Percentiles rank a stretch among this genome's conserved stretches.
Conservation (phyloP, 305 asterid genomes). For the Fraxinus nigra region DNA sequence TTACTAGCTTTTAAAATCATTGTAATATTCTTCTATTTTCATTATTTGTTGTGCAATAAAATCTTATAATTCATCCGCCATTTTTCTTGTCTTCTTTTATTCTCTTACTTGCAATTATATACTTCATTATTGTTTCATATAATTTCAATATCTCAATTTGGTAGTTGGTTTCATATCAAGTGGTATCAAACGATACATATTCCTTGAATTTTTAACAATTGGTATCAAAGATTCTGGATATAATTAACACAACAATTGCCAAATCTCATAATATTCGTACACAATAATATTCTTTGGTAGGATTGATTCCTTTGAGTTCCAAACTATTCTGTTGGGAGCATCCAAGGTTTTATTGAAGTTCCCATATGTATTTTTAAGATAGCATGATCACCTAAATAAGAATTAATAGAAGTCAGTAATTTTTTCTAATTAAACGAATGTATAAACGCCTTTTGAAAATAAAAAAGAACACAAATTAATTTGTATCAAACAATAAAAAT, state of each 20-base stretch:
- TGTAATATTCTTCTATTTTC: no score
- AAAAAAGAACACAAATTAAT: background rate
- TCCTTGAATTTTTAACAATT: no score
- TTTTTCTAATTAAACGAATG: background rate
- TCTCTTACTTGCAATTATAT: no score
- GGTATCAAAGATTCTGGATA: no score
- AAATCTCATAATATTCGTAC: background rate
- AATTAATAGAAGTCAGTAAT: background rate
- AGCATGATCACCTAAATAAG: background rate
- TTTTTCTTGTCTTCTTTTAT: no score
- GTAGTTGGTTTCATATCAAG: no score
- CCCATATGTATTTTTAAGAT: background rate
- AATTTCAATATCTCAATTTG: no score
- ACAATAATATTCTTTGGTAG: conserved; percentile 12
- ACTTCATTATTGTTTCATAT: no score
- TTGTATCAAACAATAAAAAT: background rate
- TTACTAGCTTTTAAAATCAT: no score
- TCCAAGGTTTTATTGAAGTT: background rate
- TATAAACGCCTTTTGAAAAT: background rate
- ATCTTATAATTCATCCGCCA: no score
- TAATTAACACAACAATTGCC: background rate
- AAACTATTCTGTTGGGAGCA: background rate
- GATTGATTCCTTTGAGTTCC: background rate
- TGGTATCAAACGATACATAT: no score
- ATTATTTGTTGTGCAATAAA: no score